Percentiles rank a stretch among this genome's conserved stretches.
phyloP scores from a whole-genome alignment of 805 yeast species.

The Cyberlindnera nakhonratchasimensis region DNA sequence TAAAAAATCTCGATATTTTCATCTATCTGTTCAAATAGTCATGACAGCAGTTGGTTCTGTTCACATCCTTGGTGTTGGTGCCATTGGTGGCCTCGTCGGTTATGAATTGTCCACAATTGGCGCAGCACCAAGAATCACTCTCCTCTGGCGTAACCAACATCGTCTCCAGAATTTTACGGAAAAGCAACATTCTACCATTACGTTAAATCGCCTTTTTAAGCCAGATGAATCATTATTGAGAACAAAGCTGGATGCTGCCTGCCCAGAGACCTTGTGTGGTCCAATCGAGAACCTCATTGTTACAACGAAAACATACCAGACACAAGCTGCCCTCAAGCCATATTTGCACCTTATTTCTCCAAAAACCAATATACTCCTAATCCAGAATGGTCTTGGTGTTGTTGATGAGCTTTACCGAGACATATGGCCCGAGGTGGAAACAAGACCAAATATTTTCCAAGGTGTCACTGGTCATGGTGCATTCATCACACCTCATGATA shows the following conservation, averaged over 20 bases:
- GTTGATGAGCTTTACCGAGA: conserved; percentile 48
- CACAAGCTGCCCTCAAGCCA: conserved; percentile 58
- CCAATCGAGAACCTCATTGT: conserved; percentile 59
- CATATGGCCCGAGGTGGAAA: conserved; percentile 48
- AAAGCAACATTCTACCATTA: conserved; percentile 16
- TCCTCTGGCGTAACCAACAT: conserved; percentile 23
- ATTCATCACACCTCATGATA: conserved; percentile 37
- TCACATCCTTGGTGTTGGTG: conserved; percentile 28
- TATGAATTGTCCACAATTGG: conserved; percentile 23
- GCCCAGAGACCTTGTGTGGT: conserved; percentile 19
- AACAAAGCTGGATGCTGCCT: conserved; percentile 8
- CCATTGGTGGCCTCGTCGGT: conserved; percentile 29
- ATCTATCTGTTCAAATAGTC: background rate
- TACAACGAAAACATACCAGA: conserved; percentile 78
- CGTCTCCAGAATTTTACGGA: conserved; percentile 20
- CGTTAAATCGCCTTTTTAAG: conserved; percentile 23
- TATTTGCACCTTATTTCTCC: conserved; percentile 45
- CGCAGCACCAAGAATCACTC: conserved; percentile 18
- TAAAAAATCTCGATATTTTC: too few species aligned
- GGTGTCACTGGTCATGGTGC: conserved; percentile 88
- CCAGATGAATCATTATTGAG: conserved; percentile 11
- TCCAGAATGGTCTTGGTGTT: conserved; percentile 92
- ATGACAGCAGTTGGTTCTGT: conserved; percentile 12
- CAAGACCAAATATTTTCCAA: conserved; percentile 60
- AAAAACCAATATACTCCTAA: conserved; percentile 58